Conservation (phyloP, 2,329 filamentous ascomycete genomes). For the Lasiodiplodia hormozganensis region DNA sequence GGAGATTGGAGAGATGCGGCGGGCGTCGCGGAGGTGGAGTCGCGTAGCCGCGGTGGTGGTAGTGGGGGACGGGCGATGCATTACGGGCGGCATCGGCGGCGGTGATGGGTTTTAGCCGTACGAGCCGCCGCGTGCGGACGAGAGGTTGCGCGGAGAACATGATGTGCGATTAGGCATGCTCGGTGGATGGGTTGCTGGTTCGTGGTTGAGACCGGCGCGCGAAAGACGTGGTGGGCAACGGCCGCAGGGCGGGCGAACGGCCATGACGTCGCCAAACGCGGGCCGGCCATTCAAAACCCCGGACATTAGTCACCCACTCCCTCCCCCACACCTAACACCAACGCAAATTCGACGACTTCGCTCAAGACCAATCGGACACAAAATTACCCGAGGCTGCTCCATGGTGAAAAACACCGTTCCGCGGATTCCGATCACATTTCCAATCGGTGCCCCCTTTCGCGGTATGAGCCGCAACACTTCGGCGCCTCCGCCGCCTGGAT, state of each 20-base stretch:
- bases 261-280: neutral
- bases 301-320: neutral
- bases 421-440: neutral
- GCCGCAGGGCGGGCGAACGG: neutral
- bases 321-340: neutral
- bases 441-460: neutral
- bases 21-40: neutral
- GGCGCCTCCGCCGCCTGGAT: neutral
- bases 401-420: neutral
- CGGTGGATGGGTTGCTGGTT: neutral
- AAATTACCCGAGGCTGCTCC: neutral
- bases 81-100: too few species aligned
- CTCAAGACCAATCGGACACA: neutral
- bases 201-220: neutral
- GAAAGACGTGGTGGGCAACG: neutral
- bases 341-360: neutral
- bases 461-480: neutral
- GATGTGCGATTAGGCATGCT: slow-evolving; percentile 6
- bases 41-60: too few species aligned
- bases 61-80: too few species aligned
- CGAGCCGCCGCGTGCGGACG: slow-evolving; percentile 1
- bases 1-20: neutral
- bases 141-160: neutral
- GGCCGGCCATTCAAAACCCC: neutral
- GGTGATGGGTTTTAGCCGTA: slow-evolving; percentile 20